A percentile compares a stretch with the other conserved stretches of the same genome.
phyloP scores from a whole-genome alignment of 768 basidiomycete genomes.

The Hericium rajendrae region DNA sequence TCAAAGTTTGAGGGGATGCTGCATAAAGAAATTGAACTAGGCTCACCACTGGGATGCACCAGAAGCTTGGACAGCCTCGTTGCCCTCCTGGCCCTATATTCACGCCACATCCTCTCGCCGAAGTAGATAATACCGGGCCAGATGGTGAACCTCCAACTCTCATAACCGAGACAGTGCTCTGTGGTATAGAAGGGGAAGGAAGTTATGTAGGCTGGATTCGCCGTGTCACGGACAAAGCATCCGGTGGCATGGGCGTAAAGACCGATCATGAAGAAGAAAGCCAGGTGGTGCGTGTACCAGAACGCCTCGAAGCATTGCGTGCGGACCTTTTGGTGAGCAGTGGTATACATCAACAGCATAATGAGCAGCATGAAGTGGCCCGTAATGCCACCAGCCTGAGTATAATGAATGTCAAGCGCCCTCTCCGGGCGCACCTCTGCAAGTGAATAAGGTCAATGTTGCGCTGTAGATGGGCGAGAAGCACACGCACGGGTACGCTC shows the following conservation, averaged over 20 bases:
- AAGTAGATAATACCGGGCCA: conserved; percentile 91
- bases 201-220: conserved; percentile 54
- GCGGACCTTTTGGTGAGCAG: conserved; percentile 83
- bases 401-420: conserved; percentile 82
- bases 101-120: conserved; percentile 76
- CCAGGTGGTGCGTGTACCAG: conserved; percentile 95
- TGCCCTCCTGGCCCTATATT: conserved; percentile 67
- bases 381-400: conserved; percentile 83
- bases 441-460: conserved; percentile 1
- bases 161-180: conserved; percentile 84
- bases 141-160: conserved; percentile 85
- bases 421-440: conserved; percentile 71
- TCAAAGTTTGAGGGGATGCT: background rate
- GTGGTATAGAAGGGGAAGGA: conserved; percentile 85
- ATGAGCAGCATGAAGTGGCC: conserved; percentile 93
- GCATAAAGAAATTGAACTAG: background rate
- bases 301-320: conserved; percentile 89
- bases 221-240: conserved; percentile 89
- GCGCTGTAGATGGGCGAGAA: background rate
- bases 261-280: conserved; percentile 89
- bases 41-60: conserved; percentile 77
- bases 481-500: conserved; percentile 66
- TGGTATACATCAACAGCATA: conserved; percentile 89
- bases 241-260: conserved; percentile 88
- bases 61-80: conserved; percentile 81